Base-by-base conservation (phyloP, 495 filamentous ascomycete genomes). In the Tuber brumale region DNA sequence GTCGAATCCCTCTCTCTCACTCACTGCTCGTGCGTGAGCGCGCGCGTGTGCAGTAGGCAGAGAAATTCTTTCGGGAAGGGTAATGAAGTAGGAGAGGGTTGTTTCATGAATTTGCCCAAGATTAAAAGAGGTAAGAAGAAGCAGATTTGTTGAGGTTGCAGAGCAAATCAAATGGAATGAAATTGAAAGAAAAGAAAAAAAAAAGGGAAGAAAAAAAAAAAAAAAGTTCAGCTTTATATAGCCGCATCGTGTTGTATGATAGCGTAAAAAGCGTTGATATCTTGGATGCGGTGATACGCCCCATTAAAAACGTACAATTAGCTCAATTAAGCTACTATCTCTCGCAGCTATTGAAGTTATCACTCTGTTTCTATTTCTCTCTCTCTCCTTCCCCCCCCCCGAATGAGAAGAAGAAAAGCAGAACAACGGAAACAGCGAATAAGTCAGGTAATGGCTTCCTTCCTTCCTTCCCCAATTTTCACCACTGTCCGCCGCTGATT, bases 51-150 rank as follows among this genome's bases (percentile, higher is more conserved):
- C 57, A 66, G 57, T 66, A 31, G 57, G 57, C 57, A 66, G 57
- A 66, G 57, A 66, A n/a, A 31, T n/a, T 16, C n/a, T 16, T 18
- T 31, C 27, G 27, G 57, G 57, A 66, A 66, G 57, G 48, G 8
- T 57, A 57, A 10, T n/a, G 48, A 27, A 51, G 46, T 5, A 23
- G 46, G 46, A 51, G 19, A 51, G 46, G 23, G 51, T 12, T 57
- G 51, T 57, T 57, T 57, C 57, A 66, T 66, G 57, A 66, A 66
- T 66, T 66, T 66, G 57, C 57, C 57, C 57, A 66, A 66, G 19
- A 66, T 66, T 66, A 66, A 66, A 66, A 66, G 57, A 66, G 57
- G 57, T 66, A 66, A 66, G n/a, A 66, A 18, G 57, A 66, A 66
- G 57, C 57, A 66, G 57, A 66, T 66, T 66, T 66, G 57, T 31